phyloP scores from a whole-genome alignment of 768 basidiomycete species.

The Naganishia friedmannii region DNA sequence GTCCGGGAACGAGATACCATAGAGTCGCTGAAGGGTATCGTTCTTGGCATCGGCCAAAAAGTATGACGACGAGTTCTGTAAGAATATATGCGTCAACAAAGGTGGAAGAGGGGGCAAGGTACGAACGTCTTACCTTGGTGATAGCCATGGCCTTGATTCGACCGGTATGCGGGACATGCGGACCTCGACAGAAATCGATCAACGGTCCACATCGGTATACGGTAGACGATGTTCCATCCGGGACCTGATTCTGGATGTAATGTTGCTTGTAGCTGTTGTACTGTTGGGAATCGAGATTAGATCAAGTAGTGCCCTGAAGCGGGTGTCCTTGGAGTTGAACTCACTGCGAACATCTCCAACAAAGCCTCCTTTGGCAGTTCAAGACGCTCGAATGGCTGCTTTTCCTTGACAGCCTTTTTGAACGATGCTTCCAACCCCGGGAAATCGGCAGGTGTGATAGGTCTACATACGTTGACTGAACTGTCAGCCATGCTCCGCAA shows the following conservation, averaged over 20 bases:
- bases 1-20: conserved; percentile 98
- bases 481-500: neutral
- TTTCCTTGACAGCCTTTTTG: conserved; percentile 87
- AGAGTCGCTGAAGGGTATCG: conserved; percentile 91
- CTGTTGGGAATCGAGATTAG: conserved; percentile 54
- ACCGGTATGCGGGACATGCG: conserved; percentile 96
- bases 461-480: conserved; percentile 54
- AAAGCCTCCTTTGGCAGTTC: conserved; percentile 92
- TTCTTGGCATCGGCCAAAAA: conserved; percentile 92
- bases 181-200: conserved; percentile 94
- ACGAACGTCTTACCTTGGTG: conserved; percentile 61
- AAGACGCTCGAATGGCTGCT: conserved; percentile 92
- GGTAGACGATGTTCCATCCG: conserved; percentile 92
- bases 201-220: conserved; percentile 98
- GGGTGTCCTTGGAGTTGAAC: conserved; percentile 40
- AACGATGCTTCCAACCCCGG: conserved; percentile 81
- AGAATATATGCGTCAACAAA: neutral
- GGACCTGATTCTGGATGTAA: conserved; percentile 90
- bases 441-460: conserved; percentile 78
- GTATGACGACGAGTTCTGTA: conserved; percentile 86
- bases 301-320: neutral
- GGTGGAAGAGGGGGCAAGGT: conserved; percentile 54
- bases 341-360: conserved; percentile 89
- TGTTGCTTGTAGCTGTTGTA: conserved; percentile 99
- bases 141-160: conserved; percentile 96